Evolutionary conservation across 1,139 yeast genomes (phyloP), one percentile per base, ranked within the genome.

Genomic region (Ogataea hybrid): DNA sequence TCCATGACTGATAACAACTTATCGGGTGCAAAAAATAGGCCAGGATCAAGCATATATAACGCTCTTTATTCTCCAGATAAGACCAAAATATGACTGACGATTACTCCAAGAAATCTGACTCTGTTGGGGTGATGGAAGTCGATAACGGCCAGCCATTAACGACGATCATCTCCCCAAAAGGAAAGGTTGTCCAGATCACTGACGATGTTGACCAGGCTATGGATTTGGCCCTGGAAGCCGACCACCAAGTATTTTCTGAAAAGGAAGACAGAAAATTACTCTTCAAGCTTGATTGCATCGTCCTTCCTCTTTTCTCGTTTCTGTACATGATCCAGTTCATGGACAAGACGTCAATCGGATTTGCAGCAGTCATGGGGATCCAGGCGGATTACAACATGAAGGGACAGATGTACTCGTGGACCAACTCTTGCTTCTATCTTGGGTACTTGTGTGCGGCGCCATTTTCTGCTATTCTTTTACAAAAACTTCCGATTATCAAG

Each of bases 361-460:
- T 37, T 25, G 54, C 54, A 11, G 42, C 55, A 11, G 47, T 54
- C 11, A 50, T 48, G 45, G 52, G 51, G 7, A 37, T 55, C 3
- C 47, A 41, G 18, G 44, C 41, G 1, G 57, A 53, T 35, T 41
- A 48, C 6, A 27, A 27, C 6, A 43, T 55, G 41, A 33, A 25
- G 14, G 56, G 56, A 5, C 45, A 46, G 32, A 47, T 49, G 37
- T 56, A 59, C 39, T 49, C 56, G 2, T 78, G 84, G 75, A 65
- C 78, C 37, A 76, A 77, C 9, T 46, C 86, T 1, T 71, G 79
- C 25, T 81, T 81, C 58, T 74, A 75, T 50, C 68, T 74, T 43
- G 80, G 81, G 10, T 75, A 73, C 49, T 52, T 76, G 44, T 63
- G 74, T n/a, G 55, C 52, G 21, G 44, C 48, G 11, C 45, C 49